Evolutionary conservation across 2,329 filamentous ascomycete genomes (phyloP), one percentile per base, ranked within the genome.

Genomic region (Exophiala spinifera): DNA sequence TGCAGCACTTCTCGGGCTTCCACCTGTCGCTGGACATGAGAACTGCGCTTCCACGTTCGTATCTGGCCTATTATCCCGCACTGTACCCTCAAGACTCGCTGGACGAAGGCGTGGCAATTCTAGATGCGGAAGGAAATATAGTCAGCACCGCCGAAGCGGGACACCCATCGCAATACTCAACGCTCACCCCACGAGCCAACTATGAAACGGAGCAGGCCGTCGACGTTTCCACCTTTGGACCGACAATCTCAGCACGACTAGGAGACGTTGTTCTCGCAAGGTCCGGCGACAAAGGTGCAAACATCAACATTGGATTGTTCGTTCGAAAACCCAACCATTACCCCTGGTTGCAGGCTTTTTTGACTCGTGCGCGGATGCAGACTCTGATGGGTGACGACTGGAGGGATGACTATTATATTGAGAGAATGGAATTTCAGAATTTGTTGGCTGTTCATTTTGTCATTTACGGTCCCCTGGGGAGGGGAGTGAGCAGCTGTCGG

Each of bases 391-490:
- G 69, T 0, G 66, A 74, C 8, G 77, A 79, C 53, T 77, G 73
- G 70, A 61, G 70, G 6, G 69, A 75, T 36, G 66, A 71, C 43
- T 71, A 70, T 58, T 64, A 66, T 15, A 63, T 79, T 2, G 76
- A 79, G 61, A 63, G 77, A 13, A 73, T 78, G n/a, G 76, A 79
- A 64, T 74, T 79, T 49, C 67, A 70, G 0, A 61, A 67, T 3
- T 69, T 79, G 0, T 64, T 63, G 31, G 76, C 76, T 0, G 78
- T 80, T 17, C 74, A 81, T 58, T 79, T 77, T 65, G 76, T 79
- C 8, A 65, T 79, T 1, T 79, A 78, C 53, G 76, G 75, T 2
- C 68, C 70, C 17, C 62, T 79, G 14, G 75, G 72, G 0, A 55
- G 71, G 0, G 74, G 73, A 0, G 76, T 81, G 3, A 80, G 76